A percentile compares a stretch with the other conserved stretches of the same genome.
Evolutionary conservation across 768 basidiomycete genomes (phyloP).

Genomic region (Neoboletus subvelutipes): DNA sequence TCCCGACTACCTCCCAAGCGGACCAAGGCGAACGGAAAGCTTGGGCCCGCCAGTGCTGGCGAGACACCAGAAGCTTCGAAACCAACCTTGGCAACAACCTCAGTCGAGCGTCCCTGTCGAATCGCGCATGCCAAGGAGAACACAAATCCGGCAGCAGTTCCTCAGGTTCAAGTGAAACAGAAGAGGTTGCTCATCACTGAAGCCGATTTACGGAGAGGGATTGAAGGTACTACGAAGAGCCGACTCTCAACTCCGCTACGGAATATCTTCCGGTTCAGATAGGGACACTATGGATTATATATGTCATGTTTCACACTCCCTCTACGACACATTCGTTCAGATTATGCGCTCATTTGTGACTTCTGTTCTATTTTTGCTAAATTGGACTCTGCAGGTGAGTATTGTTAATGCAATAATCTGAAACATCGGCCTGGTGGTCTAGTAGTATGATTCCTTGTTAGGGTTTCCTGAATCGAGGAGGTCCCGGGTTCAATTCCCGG

Average conservation of each 20-base stretch:
- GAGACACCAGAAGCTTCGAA: slow-evolving; percentile 9
- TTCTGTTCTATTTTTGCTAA: not conserved
- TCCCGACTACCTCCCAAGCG: slow-evolving; percentile 17
- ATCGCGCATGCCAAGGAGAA: slow-evolving; percentile 17
- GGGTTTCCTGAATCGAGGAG: slow-evolving; percentile 49
- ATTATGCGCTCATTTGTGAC: not conserved
- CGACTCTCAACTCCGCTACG: slow-evolving; percentile 30
- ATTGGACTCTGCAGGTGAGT: not conserved
- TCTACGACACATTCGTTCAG: slow-evolving; percentile 10
- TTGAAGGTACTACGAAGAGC: slow-evolving; percentile 26
- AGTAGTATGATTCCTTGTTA: slow-evolving; percentile 69
- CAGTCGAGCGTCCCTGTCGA: slow-evolving; percentile 20
- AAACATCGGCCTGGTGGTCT: slow-evolving; percentile 51
- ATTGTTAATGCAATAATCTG: rapidly evolving
- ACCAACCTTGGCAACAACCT: not conserved
- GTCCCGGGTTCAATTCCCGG: slow-evolving; percentile 63
- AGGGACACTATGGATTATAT: slow-evolving; percentile 1
- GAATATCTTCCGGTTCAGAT: slow-evolving; percentile 35
- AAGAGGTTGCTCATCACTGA: slow-evolving; percentile 12
- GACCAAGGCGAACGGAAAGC: slow-evolving; percentile 10
- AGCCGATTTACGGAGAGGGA: slow-evolving; percentile 23
- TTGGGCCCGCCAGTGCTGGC: not conserved
- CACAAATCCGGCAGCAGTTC: not conserved
- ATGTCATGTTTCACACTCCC: slow-evolving; percentile 8
- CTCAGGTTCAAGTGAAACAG: slow-evolving; percentile 13